Evolutionary conservation across 441 rosid genomes (phyloP).

Genomic region (Gossypium davidsonii): DNA sequence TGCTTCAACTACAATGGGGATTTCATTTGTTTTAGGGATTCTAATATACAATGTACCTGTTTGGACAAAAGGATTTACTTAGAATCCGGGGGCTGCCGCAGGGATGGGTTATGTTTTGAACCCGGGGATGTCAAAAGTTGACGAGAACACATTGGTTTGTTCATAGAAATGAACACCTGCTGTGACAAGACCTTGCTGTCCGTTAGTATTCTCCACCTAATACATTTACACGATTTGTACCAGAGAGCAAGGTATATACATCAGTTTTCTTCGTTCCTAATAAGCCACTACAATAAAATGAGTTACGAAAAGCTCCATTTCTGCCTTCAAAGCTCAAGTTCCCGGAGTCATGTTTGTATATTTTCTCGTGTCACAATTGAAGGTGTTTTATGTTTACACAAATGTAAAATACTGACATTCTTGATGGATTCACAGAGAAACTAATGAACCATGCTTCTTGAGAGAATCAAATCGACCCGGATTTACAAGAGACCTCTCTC

Average conservation of each 20-base stretch:
- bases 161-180: not conserved
- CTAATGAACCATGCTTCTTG: too few species aligned
- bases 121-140: not conserved
- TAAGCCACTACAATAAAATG: not conserved
- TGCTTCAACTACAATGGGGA: constrained; percentile 37
- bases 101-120: not conserved
- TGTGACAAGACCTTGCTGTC: not conserved
- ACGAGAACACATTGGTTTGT: not conserved
- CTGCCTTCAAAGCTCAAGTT: not conserved
- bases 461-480: too few species aligned
- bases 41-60: constrained; percentile 44
- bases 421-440: not conserved
- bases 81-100: constrained; percentile 11
- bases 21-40: constrained; percentile 56
- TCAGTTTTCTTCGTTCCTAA: not conserved
- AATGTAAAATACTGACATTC: not conserved
- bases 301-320: not conserved
- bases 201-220: not conserved
- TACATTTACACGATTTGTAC: not conserved
- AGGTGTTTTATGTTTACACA: not conserved
- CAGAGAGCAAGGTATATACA: not conserved
- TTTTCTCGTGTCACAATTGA: not conserved
- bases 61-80: constrained; percentile 36
- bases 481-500: not conserved
- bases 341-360: not conserved